Percentiles rank a stretch among this genome's conserved stretches.
Conservation (phyloP, 768 basidiomycete species). For the Mycena rosella region DNA sequence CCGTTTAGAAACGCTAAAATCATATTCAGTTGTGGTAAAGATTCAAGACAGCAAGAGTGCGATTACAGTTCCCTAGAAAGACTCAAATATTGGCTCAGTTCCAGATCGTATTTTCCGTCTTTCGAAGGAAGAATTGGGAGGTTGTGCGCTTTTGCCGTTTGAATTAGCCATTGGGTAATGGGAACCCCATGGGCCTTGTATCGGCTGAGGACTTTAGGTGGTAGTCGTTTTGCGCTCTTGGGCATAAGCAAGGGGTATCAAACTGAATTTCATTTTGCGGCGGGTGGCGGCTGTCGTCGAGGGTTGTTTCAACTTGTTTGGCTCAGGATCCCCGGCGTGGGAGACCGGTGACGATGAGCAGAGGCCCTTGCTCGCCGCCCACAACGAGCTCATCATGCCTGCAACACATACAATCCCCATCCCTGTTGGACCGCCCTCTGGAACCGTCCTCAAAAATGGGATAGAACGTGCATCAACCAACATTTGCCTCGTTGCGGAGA, state of each 20-base stretch:
- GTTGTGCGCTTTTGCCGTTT: background rate
- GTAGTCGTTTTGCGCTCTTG: background rate
- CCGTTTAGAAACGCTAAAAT: background rate
- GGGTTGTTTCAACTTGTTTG: constrained; percentile 33
- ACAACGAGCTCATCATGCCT: constrained; percentile 40
- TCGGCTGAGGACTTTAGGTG: background rate
- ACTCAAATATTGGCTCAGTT: background rate
- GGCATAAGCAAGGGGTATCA: background rate
- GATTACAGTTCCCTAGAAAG: constrained; percentile 9
- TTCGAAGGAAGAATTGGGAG: background rate
- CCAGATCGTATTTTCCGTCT: constrained; percentile 1
- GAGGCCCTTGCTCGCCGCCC: constrained; percentile 27
- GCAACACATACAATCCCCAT: constrained; percentile 45
- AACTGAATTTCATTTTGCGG: background rate
- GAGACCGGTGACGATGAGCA: constrained; percentile 33
- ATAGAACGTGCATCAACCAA: constrained; percentile 43
- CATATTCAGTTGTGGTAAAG: background rate
- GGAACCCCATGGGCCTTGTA: background rate
- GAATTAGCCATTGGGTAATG: constrained; percentile 11
- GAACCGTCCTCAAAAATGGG: constrained; percentile 51
- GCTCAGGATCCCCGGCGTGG: constrained; percentile 29
- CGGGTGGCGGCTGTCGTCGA: background rate
- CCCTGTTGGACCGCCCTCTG: constrained; percentile 44
- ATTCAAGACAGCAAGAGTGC: background rate
- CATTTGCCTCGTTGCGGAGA: constrained; percentile 25